A percentile compares a stretch with the other conserved stretches of the same genome.
Conservation (phyloP, 345 rosid species). For the Populus alba region DNA sequence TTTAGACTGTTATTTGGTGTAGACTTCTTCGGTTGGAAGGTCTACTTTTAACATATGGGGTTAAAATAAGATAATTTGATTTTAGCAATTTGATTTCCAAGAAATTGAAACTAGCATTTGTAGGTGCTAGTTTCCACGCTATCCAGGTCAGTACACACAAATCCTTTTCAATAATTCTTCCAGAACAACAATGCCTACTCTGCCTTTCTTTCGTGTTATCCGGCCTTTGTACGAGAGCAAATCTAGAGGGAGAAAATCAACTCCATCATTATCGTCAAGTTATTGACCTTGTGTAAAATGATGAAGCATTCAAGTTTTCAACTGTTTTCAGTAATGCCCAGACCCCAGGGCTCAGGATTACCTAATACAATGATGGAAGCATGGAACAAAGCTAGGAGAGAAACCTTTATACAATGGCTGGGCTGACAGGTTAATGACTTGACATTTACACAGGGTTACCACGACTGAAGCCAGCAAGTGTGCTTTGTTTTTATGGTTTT, state of each 20-base stretch:
- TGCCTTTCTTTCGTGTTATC: slow-evolving; percentile 5
- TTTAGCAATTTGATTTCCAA: background rate
- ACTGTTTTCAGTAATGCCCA: too few species aligned
- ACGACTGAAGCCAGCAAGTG: background rate
- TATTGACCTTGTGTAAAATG: background rate
- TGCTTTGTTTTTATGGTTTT: background rate
- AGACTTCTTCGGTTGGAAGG: slow-evolving; percentile 24
- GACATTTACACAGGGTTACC: background rate
- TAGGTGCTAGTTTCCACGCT: background rate
- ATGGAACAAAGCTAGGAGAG: too few species aligned
- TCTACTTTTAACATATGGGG: slow-evolving; percentile 20
- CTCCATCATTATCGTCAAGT: background rate
- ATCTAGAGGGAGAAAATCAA: slow-evolving; percentile 12
- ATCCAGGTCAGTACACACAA: background rate
- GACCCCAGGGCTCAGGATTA: too few species aligned
- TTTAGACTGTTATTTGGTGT: background rate
- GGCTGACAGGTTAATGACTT: background rate
- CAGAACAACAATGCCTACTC: slow-evolving; percentile 11
- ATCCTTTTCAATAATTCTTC: slow-evolving; percentile 6
- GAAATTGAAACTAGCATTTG: background rate
- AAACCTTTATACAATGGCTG: background rate
- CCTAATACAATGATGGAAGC: too few species aligned
- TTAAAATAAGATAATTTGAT: slow-evolving; percentile 5
- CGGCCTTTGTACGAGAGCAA: slow-evolving; percentile 5
- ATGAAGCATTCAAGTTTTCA: background rate